Evolutionary conservation across 768 basidiomycete genomes (phyloP).

Genomic region (Cystobasidium onofrii): DNA sequence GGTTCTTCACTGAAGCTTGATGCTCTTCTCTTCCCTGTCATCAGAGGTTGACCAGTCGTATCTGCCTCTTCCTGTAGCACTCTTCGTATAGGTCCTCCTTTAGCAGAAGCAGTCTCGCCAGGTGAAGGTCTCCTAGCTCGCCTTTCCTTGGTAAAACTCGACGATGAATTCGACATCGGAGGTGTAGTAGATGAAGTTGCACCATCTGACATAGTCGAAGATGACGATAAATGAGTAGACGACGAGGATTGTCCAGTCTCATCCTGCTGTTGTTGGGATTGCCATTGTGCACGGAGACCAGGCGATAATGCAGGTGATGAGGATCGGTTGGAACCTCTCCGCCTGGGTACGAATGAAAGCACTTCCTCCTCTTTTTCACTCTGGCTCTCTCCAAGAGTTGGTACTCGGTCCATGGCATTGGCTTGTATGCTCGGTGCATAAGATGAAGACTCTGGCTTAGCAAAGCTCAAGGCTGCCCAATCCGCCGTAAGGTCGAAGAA

Average conservation of each 20-base stretch:
- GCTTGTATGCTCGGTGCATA: background rate
- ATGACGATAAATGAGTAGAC: background rate
- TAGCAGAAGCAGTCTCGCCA: background rate
- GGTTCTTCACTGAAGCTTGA: constrained; percentile 11
- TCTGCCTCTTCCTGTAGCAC: constrained; percentile 16
- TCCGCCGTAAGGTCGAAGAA: constrained; percentile 75
- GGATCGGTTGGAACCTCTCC: constrained; percentile 16
- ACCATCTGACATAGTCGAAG: constrained; percentile 1
- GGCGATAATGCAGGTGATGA: constrained; percentile 1
- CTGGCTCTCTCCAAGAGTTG: constrained; percentile 1
- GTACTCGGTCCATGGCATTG: background rate
- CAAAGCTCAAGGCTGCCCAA: constrained; percentile 80
- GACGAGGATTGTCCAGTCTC: background rate
- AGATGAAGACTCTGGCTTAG: constrained; percentile 37
- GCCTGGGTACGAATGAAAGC: constrained; percentile 28
- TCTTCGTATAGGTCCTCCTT: constrained; percentile 7
- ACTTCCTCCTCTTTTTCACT: constrained; percentile 32
- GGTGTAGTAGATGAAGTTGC: background rate
- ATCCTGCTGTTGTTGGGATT: background rate
- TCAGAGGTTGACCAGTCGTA: background rate
- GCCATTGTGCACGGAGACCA: background rate
- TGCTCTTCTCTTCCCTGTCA: background rate
- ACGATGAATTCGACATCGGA: background rate
- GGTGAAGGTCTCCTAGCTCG: constrained; percentile 12
- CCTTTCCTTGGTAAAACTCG: background rate